phyloP scores from a whole-genome alignment of 2,329 filamentous ascomycete species.

The Parascedosporium putredinis region DNA sequence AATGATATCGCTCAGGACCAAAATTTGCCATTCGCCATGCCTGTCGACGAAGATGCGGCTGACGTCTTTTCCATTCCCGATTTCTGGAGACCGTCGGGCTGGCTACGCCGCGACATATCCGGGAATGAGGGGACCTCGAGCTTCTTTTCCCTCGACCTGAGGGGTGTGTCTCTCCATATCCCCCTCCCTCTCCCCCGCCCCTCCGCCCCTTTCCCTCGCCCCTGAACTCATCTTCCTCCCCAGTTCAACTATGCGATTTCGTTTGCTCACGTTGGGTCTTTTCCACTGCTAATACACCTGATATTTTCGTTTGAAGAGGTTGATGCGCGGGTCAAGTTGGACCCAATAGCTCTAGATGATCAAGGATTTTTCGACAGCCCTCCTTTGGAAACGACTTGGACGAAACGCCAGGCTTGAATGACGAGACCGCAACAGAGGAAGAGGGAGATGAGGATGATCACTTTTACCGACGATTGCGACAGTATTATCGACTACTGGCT shows the following conservation, averaged over 20 bases:
- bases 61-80: slow-evolving; percentile 55
- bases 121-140: slow-evolving; percentile 13
- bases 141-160: slow-evolving; percentile 34
- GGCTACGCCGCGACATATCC: slow-evolving; percentile 26
- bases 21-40: slow-evolving; percentile 21
- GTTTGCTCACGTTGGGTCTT: no score
- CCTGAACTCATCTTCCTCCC: no score
- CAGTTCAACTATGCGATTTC: no score
- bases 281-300: no score
- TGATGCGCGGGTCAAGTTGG: slow-evolving; percentile 3
- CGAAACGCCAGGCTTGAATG: neutral
- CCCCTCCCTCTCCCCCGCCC: no score
- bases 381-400: slow-evolving; percentile 9
- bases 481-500: slow-evolving; percentile 36
- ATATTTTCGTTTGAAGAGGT: neutral
- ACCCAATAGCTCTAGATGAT: slow-evolving; percentile 3
- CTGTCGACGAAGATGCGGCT: slow-evolving; percentile 30
- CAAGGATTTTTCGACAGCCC: slow-evolving; percentile 34
- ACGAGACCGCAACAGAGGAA: slow-evolving; percentile 6
- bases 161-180: no score
- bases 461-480: slow-evolving; percentile 13
- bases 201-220: no score
- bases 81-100: slow-evolving; percentile 46
- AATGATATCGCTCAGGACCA: neutral
- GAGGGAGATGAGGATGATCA: slow-evolving; percentile 10